Base-by-base conservation (phyloP, 352 stramenopile species). In the Phytopythium mirpurense region DNA sequence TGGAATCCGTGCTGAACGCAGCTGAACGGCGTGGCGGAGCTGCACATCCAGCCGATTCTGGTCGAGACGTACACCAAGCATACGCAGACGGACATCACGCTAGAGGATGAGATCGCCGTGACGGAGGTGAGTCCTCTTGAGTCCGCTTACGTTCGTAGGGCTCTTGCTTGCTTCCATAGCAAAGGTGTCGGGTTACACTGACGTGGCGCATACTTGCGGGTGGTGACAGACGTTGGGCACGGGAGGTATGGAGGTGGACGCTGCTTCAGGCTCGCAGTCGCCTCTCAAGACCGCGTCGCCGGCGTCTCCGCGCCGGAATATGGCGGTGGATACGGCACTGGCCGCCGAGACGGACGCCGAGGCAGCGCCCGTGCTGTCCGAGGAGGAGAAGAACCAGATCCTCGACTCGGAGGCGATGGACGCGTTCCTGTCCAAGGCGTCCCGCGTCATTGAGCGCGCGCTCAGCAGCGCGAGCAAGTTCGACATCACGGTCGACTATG, bases 401-500 rank as follows among this genome's bases (percentile, higher is more conserved):
- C 68, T 92, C 45, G 67, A 92, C 54, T 90, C 78, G 21, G 79
- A 90, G 14, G 68, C 53, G 9, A 88, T 94, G 77, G 83, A 92
- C 48, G 32, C 65, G 10, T 95, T 95, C 59, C 55, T 95, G 35
- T 70, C 56, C 24, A 89, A 86, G 62, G 76, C 84, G 10, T 91
- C 81, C 21, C 74, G 76, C 7, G 70, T 93, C 15, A 88, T 95
- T 61, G 84, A 95, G 43, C 79, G 84, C 5, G 84, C 80, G 16
- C 53, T 95, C n/a, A 84, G 72, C 47, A 87, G 76, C 44, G 73
- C 80, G 0, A 80, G 65, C 58, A 87, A 88, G 59, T 93, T 72
- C 55, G 84, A 95, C 51, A 83, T 93, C 40, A 93, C 91, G 82
- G 62, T 90, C 36, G 84, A 95, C 57, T 95, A 95, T 43, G 74